phyloP scores from a whole-genome alignment of 441 rosid genomes.

The Hypseocharis bilobata region DNA sequence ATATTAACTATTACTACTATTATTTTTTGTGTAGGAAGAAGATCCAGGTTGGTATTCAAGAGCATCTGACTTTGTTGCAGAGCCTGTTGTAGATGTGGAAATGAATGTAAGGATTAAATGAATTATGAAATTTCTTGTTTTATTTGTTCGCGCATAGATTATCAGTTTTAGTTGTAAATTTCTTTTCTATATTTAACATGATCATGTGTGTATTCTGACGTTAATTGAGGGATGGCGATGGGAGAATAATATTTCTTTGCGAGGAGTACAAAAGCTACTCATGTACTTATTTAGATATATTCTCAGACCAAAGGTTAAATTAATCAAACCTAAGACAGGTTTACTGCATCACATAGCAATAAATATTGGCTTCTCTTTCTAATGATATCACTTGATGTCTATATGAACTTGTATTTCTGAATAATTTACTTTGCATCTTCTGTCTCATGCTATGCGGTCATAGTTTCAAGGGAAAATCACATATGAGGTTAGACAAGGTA shows the following conservation, averaged over 20 bases:
- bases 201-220: not conserved
- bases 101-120: conserved; percentile 74
- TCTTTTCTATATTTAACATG: not conserved
- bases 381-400: too few species aligned
- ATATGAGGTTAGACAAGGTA: not conserved
- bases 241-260: too few species aligned
- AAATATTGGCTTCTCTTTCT: too few species aligned
- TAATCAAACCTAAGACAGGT: too few species aligned
- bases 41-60: conserved; percentile 98
- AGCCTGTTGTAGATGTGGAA: conserved; percentile 60
- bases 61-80: conserved; percentile 55
- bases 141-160: not conserved
- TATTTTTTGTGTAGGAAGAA: conserved; percentile 56
- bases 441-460: too few species aligned
- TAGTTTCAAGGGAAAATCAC: not conserved
- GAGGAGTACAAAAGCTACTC: too few species aligned
- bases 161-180: not conserved
- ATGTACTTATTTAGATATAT: too few species aligned
- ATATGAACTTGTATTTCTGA: too few species aligned
- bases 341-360: too few species aligned
- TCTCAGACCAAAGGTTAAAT: too few species aligned
- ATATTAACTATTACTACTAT: conserved; percentile 13
- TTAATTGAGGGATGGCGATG: not conserved
- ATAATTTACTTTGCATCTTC: too few species aligned
- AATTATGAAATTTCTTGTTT: not conserved